These are phyloP conservation scores for Hansenula sp. DNA, from an alignment of 1,139 yeast genomes.

Conservation along the genomic window DNA sequence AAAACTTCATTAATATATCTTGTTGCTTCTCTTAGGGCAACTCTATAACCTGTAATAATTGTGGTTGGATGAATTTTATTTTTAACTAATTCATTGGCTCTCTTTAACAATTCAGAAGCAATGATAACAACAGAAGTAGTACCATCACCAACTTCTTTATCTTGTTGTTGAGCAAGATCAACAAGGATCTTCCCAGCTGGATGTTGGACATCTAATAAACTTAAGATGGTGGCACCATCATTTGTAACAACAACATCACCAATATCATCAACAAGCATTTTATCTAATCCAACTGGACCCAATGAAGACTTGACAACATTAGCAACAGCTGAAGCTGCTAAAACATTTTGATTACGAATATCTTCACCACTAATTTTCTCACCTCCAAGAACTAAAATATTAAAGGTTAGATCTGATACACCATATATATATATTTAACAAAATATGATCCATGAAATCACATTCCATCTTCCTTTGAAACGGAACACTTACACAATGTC, in stretches of 20 bases:
- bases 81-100: slow-evolving; percentile 93
- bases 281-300: slow-evolving; percentile 98
- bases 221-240: slow-evolving; percentile 96
- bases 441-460: too few relatives aligned
- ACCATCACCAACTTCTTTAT: slow-evolving; percentile 98
- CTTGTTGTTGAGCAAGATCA: slow-evolving; percentile 98
- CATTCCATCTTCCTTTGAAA: neutral
- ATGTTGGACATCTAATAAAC: slow-evolving; percentile 92
- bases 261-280: slow-evolving; percentile 98
- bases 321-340: slow-evolving; percentile 96
- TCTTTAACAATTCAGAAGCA: slow-evolving; percentile 86
- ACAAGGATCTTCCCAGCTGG: slow-evolving; percentile 98
- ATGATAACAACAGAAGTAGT: slow-evolving; percentile 94
- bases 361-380: slow-evolving; percentile 96
- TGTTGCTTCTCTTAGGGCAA: slow-evolving; percentile 90
- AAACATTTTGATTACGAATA: slow-evolving; percentile 90
- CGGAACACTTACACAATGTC: slow-evolving; percentile 59
- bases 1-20: slow-evolving; percentile 84
- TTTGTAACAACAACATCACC: slow-evolving; percentile 99
- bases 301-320: slow-evolving; percentile 95
- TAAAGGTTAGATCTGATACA: neutral
- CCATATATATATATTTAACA: neutral
- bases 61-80: slow-evolving; percentile 97
- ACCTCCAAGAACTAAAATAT: slow-evolving; percentile 74
- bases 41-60: slow-evolving; percentile 91